These are phyloP conservation scores for Pseudoscleropodium purum DNA, from an alignment of 225 moss, liverwort and hornwort species.

Conservation along the genomic window DNA sequence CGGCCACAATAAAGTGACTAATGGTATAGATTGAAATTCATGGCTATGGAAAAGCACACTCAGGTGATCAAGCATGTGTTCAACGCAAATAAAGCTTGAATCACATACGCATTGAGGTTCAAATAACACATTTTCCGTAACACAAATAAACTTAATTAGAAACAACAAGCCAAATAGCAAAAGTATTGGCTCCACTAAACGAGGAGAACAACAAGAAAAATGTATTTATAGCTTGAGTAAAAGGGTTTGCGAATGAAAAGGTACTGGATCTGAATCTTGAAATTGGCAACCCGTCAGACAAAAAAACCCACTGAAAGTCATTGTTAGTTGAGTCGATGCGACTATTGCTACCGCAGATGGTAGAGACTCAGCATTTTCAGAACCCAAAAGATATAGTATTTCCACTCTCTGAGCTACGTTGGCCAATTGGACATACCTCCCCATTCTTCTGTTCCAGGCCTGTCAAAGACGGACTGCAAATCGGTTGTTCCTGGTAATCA, in stretches of 20 bases:
- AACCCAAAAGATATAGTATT: background rate
- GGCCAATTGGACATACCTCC: slow-evolving; percentile 42
- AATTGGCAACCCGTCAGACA: background rate
- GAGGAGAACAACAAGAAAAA: background rate
- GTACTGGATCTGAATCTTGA: background rate
- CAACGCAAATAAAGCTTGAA: background rate
- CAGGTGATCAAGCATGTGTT: background rate
- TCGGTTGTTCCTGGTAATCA: slow-evolving; percentile 25
- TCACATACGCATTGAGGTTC: background rate
- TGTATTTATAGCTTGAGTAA: background rate
- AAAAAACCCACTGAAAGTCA: background rate
- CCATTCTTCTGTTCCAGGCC: slow-evolving; percentile 22
- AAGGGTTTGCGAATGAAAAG: background rate
- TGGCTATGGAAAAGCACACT: background rate
- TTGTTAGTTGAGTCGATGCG: background rate
- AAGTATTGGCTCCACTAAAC: background rate
- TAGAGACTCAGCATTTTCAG: background rate
- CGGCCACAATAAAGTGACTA: background rate
- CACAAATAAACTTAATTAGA: background rate
- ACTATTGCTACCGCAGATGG: background rate
- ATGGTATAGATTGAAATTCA: background rate
- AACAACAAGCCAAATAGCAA: background rate
- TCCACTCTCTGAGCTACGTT: background rate
- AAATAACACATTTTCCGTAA: background rate
- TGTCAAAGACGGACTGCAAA: slow-evolving; percentile 23